phyloP scores from a whole-genome alignment of 306 rosid species.

The Senna tora region DNA sequence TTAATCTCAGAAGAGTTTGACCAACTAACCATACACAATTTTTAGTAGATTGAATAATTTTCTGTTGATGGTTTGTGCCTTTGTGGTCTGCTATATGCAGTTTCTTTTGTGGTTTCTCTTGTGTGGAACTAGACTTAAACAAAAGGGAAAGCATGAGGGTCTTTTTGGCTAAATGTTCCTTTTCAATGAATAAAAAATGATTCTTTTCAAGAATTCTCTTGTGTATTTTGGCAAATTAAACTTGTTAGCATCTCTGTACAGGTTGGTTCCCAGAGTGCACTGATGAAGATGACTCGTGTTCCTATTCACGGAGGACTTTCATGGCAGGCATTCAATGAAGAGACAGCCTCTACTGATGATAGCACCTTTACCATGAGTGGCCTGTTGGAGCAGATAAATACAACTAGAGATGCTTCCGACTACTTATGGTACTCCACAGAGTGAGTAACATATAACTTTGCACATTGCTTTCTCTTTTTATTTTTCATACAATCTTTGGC shows the following conservation, averaged over 20 bases:
- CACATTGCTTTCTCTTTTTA: background rate
- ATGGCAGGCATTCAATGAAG: conserved; percentile 82
- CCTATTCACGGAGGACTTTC: conserved; percentile 85
- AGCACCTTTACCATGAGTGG: conserved; percentile 75
- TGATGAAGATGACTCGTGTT: conserved; percentile 88
- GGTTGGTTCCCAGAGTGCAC: conserved; percentile 90
- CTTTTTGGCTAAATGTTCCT: conserved; percentile 17
- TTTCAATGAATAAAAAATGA: conserved; percentile 11
- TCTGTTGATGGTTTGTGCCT: background rate
- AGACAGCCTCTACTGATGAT: conserved; percentile 74
- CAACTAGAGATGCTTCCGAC: conserved; percentile 87
- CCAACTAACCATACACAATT: conserved; percentile 2
- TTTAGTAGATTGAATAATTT: conserved; percentile 1
- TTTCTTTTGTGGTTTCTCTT: conserved; percentile 17
- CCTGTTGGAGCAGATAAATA: conserved; percentile 92
- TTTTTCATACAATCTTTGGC: background rate
- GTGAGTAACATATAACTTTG: conserved; percentile 58
- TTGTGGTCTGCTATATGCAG: background rate
- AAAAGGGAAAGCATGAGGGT: conserved; percentile 2
- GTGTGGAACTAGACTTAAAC: background rate
- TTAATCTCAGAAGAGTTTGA: background rate
- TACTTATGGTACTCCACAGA: conserved; percentile 97
- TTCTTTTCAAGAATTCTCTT: background rate
- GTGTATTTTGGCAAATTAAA: conserved; percentile 28
- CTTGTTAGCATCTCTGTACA: conserved; percentile 39